Evolutionary conservation across 768 basidiomycete species (phyloP).

Genomic region (Phanerochaete carnosa): DNA sequence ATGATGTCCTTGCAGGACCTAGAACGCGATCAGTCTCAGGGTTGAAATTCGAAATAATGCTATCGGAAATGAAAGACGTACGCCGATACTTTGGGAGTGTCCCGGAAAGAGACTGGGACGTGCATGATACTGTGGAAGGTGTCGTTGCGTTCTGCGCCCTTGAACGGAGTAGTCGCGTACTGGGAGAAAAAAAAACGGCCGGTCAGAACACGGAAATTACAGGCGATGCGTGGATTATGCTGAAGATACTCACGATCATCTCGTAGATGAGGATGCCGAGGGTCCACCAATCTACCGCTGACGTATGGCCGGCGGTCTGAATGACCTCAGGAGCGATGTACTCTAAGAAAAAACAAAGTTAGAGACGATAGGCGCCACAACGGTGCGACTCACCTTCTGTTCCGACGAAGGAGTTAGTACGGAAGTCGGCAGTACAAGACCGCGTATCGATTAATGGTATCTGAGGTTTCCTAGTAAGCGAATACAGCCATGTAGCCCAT

Average conservation of each 20-base stretch:
- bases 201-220: slow-evolving; percentile 11
- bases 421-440: slow-evolving; percentile 95
- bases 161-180: slow-evolving; percentile 99
- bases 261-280: slow-evolving; percentile 97
- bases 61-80: slow-evolving; percentile 35
- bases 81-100: slow-evolving; percentile 75
- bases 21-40: slow-evolving; percentile 14
- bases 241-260: slow-evolving; percentile 79
- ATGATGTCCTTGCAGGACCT: slow-evolving; percentile 90
- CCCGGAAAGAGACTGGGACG: slow-evolving; percentile 82
- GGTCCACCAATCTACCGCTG: slow-evolving; percentile 99
- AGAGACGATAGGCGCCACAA: slow-evolving; percentile 17
- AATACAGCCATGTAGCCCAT: slow-evolving; percentile 1
- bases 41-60: slow-evolving; percentile 6
- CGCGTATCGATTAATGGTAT: slow-evolving; percentile 94
- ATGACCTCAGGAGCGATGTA: slow-evolving; percentile 99
- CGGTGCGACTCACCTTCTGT: slow-evolving; percentile 75
- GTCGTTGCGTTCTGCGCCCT: slow-evolving; percentile 89
- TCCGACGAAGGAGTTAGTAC: slow-evolving; percentile 98
- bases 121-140: slow-evolving; percentile 96
- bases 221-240: background rate
- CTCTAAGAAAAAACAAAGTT: slow-evolving; percentile 49
- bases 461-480: slow-evolving; percentile 35
- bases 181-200: slow-evolving; percentile 33
- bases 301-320: slow-evolving; percentile 92